These are phyloP conservation scores for Hemerocallis citrina DNA, from an alignment of 106 monocot genomes.

Conservation along the genomic window DNA sequence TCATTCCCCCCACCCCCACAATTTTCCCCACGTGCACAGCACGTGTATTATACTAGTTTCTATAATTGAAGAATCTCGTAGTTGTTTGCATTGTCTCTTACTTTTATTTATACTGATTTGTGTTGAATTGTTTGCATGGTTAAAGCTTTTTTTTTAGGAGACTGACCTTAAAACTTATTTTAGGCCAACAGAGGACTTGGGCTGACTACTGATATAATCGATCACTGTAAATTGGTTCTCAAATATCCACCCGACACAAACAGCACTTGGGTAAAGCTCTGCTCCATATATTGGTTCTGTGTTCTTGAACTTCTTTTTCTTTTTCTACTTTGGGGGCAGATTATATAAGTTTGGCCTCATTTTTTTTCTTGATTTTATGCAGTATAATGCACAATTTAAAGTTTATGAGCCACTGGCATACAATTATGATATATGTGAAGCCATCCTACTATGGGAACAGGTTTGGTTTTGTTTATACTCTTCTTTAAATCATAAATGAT, in stretches of 20 bases:
- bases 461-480: slow-evolving; percentile 39
- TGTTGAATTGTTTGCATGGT: not conserved
- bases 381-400: slow-evolving; percentile 97
- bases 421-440: slow-evolving; percentile 88
- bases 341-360: not conserved
- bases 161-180: slow-evolving; percentile 14
- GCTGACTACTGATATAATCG: slow-evolving; percentile 71
- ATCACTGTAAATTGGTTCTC: slow-evolving; percentile 78
- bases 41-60: not conserved
- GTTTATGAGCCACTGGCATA: slow-evolving; percentile 90
- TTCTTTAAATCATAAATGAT: not conserved
- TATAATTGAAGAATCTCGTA: not conserved
- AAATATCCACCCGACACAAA: slow-evolving; percentile 96
- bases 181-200: slow-evolving; percentile 95
- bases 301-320: slow-evolving; percentile 8
- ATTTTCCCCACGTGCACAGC: too few species aligned
- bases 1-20: too few species aligned
- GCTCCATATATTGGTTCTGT: slow-evolving; percentile 10
- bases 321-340: too few species aligned
- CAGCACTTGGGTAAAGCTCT: slow-evolving; percentile 84
- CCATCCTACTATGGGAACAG: slow-evolving; percentile 94
- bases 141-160: not conserved
- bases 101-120: not conserved
- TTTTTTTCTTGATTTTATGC: slow-evolving; percentile 13
- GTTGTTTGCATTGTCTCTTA: not conserved